phyloP scores from a whole-genome alignment of 1,139 yeast genomes.

The Pichia sp. region DNA sequence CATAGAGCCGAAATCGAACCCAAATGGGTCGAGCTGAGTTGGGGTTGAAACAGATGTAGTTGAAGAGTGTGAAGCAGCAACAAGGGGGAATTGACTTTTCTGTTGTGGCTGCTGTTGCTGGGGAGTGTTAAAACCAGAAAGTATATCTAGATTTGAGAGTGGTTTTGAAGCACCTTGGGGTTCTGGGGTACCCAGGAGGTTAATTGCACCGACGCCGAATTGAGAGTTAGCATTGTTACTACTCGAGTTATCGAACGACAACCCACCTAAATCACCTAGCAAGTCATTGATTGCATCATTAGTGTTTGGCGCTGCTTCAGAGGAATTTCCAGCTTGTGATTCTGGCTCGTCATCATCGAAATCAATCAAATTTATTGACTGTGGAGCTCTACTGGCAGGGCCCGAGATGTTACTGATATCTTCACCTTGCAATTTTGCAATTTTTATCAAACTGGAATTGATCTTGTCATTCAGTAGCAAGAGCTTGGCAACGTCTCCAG shows the following conservation, averaged over 20 bases:
- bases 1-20: constrained; percentile 41
- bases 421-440: constrained; percentile 61
- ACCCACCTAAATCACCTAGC: constrained; percentile 64
- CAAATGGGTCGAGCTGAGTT: constrained; percentile 47
- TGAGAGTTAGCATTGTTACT: constrained; percentile 19
- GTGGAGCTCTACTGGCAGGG: constrained; percentile 31
- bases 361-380: constrained; percentile 62
- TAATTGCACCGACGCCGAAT: constrained; percentile 33
- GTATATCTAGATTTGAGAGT: constrained; percentile 17
- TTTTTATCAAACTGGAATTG: constrained; percentile 65
- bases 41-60: constrained; percentile 4
- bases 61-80: constrained; percentile 5
- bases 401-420: constrained; percentile 55
- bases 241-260: constrained; percentile 40
- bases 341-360: constrained; percentile 51
- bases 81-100: constrained; percentile 4
- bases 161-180: constrained; percentile 14
- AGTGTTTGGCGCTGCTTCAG: constrained; percentile 29
- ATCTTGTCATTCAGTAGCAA: constrained; percentile 73
- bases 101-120: constrained; percentile 1
- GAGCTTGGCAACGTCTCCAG: constrained; percentile 63
- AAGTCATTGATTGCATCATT: constrained; percentile 59
- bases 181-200: constrained; percentile 35
- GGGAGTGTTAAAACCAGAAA: constrained; percentile 17
- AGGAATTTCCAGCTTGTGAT: not conserved